Percentiles rank a stretch among this genome's conserved stretches.
Evolutionary conservation across 2,329 filamentous ascomycete genomes (phyloP).

Genomic region (Calycina marina): DNA sequence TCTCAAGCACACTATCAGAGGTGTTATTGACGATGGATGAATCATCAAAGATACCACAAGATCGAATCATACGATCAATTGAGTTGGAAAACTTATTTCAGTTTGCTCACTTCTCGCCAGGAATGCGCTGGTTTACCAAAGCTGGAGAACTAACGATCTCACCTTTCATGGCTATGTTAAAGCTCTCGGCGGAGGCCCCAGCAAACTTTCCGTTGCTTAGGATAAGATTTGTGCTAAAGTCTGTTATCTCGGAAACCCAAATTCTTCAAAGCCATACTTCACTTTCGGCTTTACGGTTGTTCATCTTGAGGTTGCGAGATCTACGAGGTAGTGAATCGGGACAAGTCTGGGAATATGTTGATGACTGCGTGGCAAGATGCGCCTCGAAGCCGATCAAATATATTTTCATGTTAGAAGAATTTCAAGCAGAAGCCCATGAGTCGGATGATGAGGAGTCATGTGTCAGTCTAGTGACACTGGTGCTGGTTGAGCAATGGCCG

Average conservation of each 20-base stretch:
- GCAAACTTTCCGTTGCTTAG: slow-evolving; percentile 33
- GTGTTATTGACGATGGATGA: slow-evolving; percentile 48
- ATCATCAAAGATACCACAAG: slow-evolving; percentile 26
- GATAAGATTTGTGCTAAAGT: slow-evolving; percentile 40
- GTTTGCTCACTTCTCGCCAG: slow-evolving; percentile 66
- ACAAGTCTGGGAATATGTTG: slow-evolving; percentile 54
- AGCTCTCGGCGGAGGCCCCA: slow-evolving; percentile 36
- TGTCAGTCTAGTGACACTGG: slow-evolving; percentile 51
- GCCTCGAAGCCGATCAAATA: slow-evolving; percentile 71
- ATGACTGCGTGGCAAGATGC: slow-evolving; percentile 68
- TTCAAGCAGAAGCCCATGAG: slow-evolving; percentile 26
- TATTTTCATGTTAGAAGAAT: slow-evolving; percentile 50
- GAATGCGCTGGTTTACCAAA: slow-evolving; percentile 84
- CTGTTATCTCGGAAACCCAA: slow-evolving; percentile 49
- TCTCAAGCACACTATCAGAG: slow-evolving; percentile 60
- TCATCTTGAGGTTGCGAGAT: slow-evolving; percentile 26
- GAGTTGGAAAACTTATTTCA: slow-evolving; percentile 71
- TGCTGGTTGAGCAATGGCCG: slow-evolving; percentile 63
- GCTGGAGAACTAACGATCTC: slow-evolving; percentile 47
- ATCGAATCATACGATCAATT: slow-evolving; percentile 45
- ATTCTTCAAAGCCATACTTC: slow-evolving; percentile 37
- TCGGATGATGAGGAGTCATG: slow-evolving; percentile 21
- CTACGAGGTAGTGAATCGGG: slow-evolving; percentile 24
- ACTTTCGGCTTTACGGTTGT: slow-evolving; percentile 31
- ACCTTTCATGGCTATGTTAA: slow-evolving; percentile 58